Conservation (phyloP, 75 land plant genomes). For the Isoetes taiwanensis region DNA sequence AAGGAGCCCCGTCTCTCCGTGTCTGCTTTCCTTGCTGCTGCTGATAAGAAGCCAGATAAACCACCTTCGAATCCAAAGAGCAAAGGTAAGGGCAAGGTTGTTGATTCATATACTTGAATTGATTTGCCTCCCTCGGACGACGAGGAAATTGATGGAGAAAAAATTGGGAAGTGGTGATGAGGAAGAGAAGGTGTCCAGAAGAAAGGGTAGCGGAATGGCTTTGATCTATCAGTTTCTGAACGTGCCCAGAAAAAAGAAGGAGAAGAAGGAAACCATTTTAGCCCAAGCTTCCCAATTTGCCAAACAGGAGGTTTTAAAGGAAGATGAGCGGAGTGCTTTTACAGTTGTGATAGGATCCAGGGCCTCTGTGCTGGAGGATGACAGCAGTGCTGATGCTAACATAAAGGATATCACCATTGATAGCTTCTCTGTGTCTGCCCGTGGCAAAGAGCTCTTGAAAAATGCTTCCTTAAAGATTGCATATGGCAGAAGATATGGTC, state of each 20-base stretch:
- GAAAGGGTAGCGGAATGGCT: not conserved
- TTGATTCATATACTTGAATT: conserved; percentile 39
- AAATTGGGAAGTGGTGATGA: no score
- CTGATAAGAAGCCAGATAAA: conserved; percentile 44
- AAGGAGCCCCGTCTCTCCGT: conserved; percentile 56
- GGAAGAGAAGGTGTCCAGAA: conserved; percentile 17
- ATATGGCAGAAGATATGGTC: conserved; percentile 87
- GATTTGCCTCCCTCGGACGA: conserved; percentile 91
- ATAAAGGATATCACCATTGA: conserved; percentile 72
- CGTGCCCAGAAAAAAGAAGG: conserved; percentile 71
- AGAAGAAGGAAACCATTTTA: conserved; percentile 61
- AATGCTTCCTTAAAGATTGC: conserved; percentile 74
- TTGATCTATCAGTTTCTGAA: conserved; percentile 28
- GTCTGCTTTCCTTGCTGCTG: conserved; percentile 51
- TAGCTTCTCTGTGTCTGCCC: conserved; percentile 85
- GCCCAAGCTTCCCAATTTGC: conserved; percentile 51
- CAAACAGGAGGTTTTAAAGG: conserved; percentile 59
- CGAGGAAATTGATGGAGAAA: no score
- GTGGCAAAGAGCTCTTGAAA: conserved; percentile 86
- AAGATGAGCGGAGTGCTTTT: conserved; percentile 84
- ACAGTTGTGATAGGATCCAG: conserved; percentile 66
- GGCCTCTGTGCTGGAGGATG: conserved; percentile 51
- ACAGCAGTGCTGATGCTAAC: conserved; percentile 61
- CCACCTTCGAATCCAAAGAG: conserved; percentile 15
- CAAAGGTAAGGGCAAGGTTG: conserved; percentile 31